phyloP scores from a whole-genome alignment of 1,284 basidiomycete species.

The Apiotrichum sp. region DNA sequence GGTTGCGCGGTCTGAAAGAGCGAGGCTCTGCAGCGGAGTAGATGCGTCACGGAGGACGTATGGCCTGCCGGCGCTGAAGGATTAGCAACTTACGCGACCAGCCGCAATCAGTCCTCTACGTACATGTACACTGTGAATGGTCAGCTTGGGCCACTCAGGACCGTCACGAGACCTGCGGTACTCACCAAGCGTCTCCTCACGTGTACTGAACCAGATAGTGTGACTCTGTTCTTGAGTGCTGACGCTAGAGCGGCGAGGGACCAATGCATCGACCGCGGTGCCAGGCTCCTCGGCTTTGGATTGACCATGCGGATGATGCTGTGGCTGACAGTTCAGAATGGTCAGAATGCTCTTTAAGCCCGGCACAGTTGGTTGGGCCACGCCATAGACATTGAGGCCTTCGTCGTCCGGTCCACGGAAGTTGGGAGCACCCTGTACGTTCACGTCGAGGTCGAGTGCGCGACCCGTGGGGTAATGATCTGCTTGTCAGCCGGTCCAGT shows the following conservation, averaged over 20 bases:
- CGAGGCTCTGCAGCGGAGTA: slow-evolving; percentile 71
- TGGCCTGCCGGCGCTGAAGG: slow-evolving; percentile 82
- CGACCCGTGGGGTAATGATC: slow-evolving; percentile 82
- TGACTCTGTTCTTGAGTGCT: slow-evolving; percentile 20
- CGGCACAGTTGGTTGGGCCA: slow-evolving; percentile 89
- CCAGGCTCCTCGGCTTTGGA: not conserved
- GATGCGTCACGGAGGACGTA: slow-evolving; percentile 93
- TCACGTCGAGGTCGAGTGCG: slow-evolving; percentile 83
- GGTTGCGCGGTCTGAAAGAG: slow-evolving; percentile 83
- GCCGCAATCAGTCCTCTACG: not conserved
- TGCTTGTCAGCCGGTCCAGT: slow-evolving; percentile 9
- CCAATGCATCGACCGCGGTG: slow-evolving; percentile 2
- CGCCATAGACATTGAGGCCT: slow-evolving; percentile 81
- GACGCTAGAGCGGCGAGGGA: slow-evolving; percentile 11
- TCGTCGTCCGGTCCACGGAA: slow-evolving; percentile 75
- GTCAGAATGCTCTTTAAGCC: slow-evolving; percentile 89
- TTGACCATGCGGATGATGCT: not conserved
- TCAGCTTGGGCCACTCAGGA: slow-evolving; percentile 46
- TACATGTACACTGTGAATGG: slow-evolving; percentile 32
- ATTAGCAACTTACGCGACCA: slow-evolving; percentile 48
- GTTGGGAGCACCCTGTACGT: slow-evolving; percentile 86
- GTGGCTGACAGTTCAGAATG: slow-evolving; percentile 69
- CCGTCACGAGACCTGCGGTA: not conserved
- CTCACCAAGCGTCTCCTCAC: slow-evolving; percentile 49
- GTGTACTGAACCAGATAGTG: slow-evolving; percentile 52